Conservation (phyloP, 441 rosid genomes). For the Viola pubescens region DNA sequence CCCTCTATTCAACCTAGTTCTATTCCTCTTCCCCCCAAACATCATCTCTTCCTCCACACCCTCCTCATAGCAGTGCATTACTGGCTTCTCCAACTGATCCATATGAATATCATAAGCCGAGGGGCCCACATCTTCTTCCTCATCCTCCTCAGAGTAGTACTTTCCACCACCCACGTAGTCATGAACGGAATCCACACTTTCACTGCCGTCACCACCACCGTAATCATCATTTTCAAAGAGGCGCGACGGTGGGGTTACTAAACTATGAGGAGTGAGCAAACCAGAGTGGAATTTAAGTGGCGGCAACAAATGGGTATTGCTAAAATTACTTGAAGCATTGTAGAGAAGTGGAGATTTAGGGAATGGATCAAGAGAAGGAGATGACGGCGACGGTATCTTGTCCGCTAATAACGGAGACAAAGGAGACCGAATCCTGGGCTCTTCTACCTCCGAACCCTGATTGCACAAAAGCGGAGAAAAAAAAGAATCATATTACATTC, state of each 20-base stretch:
- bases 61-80: constrained; percentile 26
- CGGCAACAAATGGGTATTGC: constrained; percentile 45
- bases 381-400: constrained; percentile 32
- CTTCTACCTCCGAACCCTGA: constrained; percentile 43
- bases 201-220: constrained; percentile 28
- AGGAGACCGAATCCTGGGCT: constrained; percentile 56
- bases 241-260: constrained; percentile 25
- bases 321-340: constrained; percentile 17
- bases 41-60: constrained; percentile 31
- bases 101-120: not conserved
- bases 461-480: not conserved
- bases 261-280: constrained; percentile 35
- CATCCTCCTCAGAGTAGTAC: constrained; percentile 39
- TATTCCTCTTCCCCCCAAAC: constrained; percentile 16
- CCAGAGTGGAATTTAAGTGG: constrained; percentile 54
- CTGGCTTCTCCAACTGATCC: constrained; percentile 25
- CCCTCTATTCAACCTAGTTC: constrained; percentile 49
- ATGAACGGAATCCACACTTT: constrained; percentile 62
- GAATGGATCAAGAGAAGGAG: constrained; percentile 17
- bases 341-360: constrained; percentile 51
- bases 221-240: constrained; percentile 14
- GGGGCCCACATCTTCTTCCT: constrained; percentile 23
- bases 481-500: no score
- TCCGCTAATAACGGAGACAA: constrained; percentile 36
- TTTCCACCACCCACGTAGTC: constrained; percentile 24